These are phyloP conservation scores for Emiliania huxleyi DNA, from an alignment of 78 protist genomes.

Conservation along the genomic window DNA sequence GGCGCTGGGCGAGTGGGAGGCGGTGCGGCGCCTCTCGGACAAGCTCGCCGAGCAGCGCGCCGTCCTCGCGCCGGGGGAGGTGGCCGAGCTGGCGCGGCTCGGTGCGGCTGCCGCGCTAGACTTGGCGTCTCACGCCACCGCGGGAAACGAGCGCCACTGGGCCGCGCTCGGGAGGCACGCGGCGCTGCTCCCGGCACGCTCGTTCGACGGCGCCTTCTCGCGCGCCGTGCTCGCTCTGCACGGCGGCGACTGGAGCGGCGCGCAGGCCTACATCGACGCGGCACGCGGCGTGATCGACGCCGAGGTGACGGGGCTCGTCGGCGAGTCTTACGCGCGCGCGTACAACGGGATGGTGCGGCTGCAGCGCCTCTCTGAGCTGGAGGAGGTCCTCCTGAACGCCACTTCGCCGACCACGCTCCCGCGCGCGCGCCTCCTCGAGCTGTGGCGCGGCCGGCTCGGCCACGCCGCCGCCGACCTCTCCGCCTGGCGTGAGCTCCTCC, in stretches of 20 bases:
- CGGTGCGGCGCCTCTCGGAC: constrained; percentile 49
- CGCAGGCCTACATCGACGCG: constrained; percentile 62
- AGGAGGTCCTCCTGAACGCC: constrained; percentile 78
- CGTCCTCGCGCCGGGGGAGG: not conserved
- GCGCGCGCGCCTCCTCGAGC: not conserved
- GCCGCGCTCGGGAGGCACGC: constrained; percentile 57
- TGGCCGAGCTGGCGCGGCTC: constrained; percentile 72
- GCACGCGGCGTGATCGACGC: constrained; percentile 80
- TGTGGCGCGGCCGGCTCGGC: constrained; percentile 4
- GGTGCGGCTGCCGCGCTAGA: constrained; percentile 91
- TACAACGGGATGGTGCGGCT: constrained; percentile 39
- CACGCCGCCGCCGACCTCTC: not conserved
- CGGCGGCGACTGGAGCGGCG: constrained; percentile 38
- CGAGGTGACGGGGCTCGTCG: constrained; percentile 83
- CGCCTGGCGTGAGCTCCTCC: constrained; percentile 11
- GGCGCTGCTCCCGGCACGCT: constrained; percentile 51
- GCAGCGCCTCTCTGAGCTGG: constrained; percentile 83
- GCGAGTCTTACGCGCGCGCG: constrained; percentile 83
- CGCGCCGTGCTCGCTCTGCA: constrained; percentile 76
- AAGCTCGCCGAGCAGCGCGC: constrained; percentile 48
- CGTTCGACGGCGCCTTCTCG: constrained; percentile 47
- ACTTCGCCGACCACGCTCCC: not conserved
- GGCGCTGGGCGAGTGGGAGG: constrained; percentile 93
- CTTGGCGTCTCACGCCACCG: no score
- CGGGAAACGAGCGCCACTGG: constrained; percentile 81